phyloP scores from a whole-genome alignment of 805 yeast genomes.

The Candida easanensis region DNA sequence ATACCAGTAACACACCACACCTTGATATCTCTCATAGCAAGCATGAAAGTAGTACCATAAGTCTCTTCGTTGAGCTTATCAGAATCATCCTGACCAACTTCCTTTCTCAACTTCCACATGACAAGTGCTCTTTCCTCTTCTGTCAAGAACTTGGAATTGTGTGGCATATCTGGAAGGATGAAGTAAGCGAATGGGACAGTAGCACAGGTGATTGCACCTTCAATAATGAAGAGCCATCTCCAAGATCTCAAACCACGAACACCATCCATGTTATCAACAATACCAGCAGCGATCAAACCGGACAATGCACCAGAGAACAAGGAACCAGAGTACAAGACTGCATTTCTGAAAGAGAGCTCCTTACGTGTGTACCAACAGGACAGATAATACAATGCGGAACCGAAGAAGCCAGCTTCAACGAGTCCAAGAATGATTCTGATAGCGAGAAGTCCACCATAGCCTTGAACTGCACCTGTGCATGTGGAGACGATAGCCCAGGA shows the following conservation, averaged over 20 bases:
- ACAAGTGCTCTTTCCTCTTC: neutral
- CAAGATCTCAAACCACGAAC: constrained; percentile 49
- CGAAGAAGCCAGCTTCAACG: constrained; percentile 43
- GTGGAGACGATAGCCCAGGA: constrained; percentile 46
- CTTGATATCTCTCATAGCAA: constrained; percentile 40
- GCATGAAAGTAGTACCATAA: constrained; percentile 34
- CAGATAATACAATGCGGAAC: constrained; percentile 46
- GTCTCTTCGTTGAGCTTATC: constrained; percentile 27
- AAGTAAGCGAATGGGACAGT: constrained; percentile 47
- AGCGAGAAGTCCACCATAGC: constrained; percentile 30
- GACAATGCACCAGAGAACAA: constrained; percentile 53
- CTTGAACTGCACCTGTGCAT: constrained; percentile 32
- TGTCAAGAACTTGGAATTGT: constrained; percentile 43
- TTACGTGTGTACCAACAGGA: constrained; percentile 48
- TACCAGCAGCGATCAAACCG: constrained; percentile 53
- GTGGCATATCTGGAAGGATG: constrained; percentile 48
- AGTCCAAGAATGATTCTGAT: constrained; percentile 41
- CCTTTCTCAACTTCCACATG: neutral
- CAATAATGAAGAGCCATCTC: constrained; percentile 66
- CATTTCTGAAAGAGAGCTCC: neutral
- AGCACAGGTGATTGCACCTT: constrained; percentile 50
- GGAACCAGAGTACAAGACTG: constrained; percentile 29
- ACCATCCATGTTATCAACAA: constrained; percentile 39
- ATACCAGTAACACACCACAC: constrained; percentile 46
- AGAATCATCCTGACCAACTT: constrained; percentile 15